These are phyloP conservation scores for Penicillium sp. DNA, from an alignment of 2,329 filamentous ascomycete species.

Conservation along the genomic window DNA sequence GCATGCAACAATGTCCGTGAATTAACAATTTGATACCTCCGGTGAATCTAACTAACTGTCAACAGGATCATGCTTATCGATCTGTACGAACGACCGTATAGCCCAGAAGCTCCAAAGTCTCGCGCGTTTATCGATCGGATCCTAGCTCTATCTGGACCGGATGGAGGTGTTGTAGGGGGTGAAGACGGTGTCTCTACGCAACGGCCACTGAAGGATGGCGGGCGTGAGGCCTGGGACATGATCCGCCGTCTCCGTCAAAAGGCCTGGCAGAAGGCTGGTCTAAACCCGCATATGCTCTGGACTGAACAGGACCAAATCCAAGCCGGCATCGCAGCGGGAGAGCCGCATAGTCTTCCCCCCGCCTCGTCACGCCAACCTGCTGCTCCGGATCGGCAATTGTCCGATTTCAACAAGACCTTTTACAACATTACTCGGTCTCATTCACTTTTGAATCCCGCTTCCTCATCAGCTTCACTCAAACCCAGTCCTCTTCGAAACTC, in stretches of 20 bases:
- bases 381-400: conserved; percentile 16
- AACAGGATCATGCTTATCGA: conserved; percentile 47
- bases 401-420: conserved; percentile 35
- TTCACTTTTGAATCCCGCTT: conserved; percentile 19
- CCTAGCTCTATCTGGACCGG: conserved; percentile 44
- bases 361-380: conserved; percentile 1
- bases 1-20: conserved; percentile 40
- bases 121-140: conserved; percentile 46
- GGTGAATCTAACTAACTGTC: conserved; percentile 2
- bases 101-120: conserved; percentile 43
- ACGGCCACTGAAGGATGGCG: conserved; percentile 45
- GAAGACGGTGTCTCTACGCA: conserved; percentile 44
- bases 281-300: conserved; percentile 46
- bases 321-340: conserved; percentile 29
- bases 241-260: conserved; percentile 45
- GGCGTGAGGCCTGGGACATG: conserved; percentile 49
- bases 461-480: conserved; percentile 10
- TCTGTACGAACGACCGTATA: conserved; percentile 45
- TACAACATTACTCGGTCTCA: conserved; percentile 36
- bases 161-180: conserved; percentile 45
- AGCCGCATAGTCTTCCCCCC: conserved; percentile 4
- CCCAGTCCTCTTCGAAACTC: conserved; percentile 27
- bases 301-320: conserved; percentile 45
- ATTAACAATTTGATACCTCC: neutral
- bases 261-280: conserved; percentile 47